Percentiles rank a stretch among this genome's conserved stretches.
These are phyloP conservation scores for Colletotrichum spaethianum DNA, from an alignment of 2,329 filamentous ascomycete genomes.

Conservation along the genomic window DNA sequence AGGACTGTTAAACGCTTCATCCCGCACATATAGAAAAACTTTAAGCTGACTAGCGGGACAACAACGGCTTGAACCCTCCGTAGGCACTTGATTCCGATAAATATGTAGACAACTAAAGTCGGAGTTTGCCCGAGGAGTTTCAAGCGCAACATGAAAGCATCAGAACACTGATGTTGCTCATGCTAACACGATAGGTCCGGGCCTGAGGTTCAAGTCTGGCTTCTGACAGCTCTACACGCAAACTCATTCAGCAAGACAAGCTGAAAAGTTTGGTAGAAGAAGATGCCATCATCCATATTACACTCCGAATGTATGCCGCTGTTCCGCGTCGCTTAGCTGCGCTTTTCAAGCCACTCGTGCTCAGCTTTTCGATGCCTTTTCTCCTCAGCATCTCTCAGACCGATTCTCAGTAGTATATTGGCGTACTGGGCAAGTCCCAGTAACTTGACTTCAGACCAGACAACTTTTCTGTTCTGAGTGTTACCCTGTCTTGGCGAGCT, in stretches of 20 bases:
- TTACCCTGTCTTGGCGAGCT: conserved; percentile 58
- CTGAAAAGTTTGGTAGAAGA: neutral
- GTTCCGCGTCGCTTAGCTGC: conserved; percentile 10
- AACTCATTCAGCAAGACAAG: neutral
- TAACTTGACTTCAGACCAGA: conserved; percentile 70
- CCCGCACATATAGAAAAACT: neutral
- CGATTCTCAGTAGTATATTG: conserved; percentile 64
- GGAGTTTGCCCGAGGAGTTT: no score
- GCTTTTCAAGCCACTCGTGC: conserved; percentile 69
- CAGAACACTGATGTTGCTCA: neutral
- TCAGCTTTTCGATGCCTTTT: conserved; percentile 72
- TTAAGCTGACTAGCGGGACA: conserved; percentile 2
- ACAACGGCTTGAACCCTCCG: neutral
- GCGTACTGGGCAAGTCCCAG: conserved; percentile 73
- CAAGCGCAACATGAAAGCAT: no score
- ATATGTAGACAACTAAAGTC: neutral
- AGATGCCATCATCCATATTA: neutral
- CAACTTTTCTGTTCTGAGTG: conserved; percentile 63
- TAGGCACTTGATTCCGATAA: neutral
- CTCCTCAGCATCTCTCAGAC: conserved; percentile 68
- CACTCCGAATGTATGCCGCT: neutral
- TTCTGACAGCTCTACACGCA: conserved; percentile 2
- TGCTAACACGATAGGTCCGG: neutral
- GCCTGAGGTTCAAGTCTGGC: neutral
- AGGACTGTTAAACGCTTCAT: neutral